Conservation (phyloP, 2,329 filamentous ascomycete species). For the Thielaviopsis ethacetica region DNA sequence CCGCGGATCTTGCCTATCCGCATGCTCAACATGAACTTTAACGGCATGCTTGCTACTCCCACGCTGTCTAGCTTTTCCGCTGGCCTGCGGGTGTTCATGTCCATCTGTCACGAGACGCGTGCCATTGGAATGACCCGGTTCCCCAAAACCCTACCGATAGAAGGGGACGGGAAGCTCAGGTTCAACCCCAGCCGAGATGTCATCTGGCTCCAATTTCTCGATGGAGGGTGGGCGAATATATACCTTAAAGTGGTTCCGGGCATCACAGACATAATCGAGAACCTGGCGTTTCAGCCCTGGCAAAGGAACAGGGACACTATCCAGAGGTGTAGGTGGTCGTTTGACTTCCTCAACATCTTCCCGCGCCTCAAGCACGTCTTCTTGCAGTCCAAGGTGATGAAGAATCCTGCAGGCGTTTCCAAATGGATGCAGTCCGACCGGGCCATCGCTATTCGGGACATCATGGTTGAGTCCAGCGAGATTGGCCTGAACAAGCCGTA, state of each 20-base stretch:
- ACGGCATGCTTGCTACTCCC: background rate
- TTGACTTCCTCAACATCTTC: slow-evolving; percentile 3
- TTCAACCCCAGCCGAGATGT: slow-evolving; percentile 4
- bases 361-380: slow-evolving; percentile 6
- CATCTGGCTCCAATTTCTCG: background rate
- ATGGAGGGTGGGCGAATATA: background rate
- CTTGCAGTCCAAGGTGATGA: background rate
- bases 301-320: background rate
- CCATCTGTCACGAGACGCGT: slow-evolving; percentile 6
- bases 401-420: background rate
- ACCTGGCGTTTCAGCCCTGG: background rate
- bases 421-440: slow-evolving; percentile 4
- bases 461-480: background rate
- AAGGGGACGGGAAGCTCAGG: background rate
- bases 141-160: background rate
- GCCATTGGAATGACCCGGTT: background rate
- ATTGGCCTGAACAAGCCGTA: background rate
- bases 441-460: slow-evolving; percentile 4
- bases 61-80: background rate
- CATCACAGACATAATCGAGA: slow-evolving; percentile 2
- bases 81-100: slow-evolving; percentile 4
- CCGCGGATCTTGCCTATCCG: background rate
- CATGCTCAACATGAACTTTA: background rate
- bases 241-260: background rate
- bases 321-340: background rate